Base-by-base conservation (phyloP, 2,329 filamentous ascomycete species). In the Fusarium redolens region DNA sequence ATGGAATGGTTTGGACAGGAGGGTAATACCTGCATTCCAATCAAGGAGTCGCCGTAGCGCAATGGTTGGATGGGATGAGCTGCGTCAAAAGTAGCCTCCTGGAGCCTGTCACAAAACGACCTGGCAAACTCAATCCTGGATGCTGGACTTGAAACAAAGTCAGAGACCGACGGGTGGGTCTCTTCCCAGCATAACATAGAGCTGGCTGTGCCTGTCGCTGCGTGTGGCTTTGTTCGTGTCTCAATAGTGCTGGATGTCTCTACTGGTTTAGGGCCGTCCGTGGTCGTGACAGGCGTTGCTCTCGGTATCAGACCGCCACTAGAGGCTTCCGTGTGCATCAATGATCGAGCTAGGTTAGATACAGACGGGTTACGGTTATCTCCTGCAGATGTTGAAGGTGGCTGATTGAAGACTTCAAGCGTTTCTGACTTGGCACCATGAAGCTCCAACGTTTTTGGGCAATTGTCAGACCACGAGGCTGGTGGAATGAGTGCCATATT, bases 41-140 rank as follows among this genome's bases (percentile, higher is more conserved):
- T 59, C 31, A 37, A 59, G 7, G 30, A 22, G 22, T 59, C 56
- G 18, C 45, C 56, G 35, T 50, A 59, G 30, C 44, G 25, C 28
- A 22, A 47, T 40, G 44, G 33, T 14, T 48, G 22, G 25, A 59
- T 59, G 35, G 43, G 43, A 59, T 48, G 33, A 11, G 17, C 33
- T 47, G 41, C 56, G 35, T 33, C 45, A 31, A 59, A 28, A 25
- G 44, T 25, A 31, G 38, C 33, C 48, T 17, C 37, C 9, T 50
- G n/a, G 43, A 59, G 56, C 31, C 44, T 47, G 22, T 59, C 45
- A 33, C 56, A 59, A 7, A 59, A 59, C 31, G 56, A 59, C 56
- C 45, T 40, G 14, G 30, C 45, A 40, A 38, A 59, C 33, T 59
- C 14, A 37, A 48, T 13, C 56, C 56, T 59, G 56, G 56, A 48